Percentiles rank a stretch among this genome's conserved stretches.
These are phyloP conservation scores for Anthracocystis walkeri DNA, from an alignment of 1,284 basidiomycete genomes.

Conservation along the genomic window DNA sequence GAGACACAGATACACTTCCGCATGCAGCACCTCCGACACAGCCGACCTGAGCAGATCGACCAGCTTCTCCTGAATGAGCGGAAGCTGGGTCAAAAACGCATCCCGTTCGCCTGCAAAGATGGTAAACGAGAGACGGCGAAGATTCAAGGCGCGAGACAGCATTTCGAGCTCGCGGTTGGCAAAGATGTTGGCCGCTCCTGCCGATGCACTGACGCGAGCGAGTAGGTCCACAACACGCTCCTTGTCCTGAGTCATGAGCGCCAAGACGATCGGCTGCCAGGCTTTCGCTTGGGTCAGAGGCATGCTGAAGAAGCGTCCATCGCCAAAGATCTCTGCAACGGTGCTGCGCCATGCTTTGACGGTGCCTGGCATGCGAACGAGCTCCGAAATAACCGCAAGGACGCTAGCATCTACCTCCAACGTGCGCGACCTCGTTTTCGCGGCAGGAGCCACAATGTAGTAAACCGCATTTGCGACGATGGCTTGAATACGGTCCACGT, in stretches of 20 bases:
- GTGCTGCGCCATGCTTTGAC: slow-evolving; percentile 86
- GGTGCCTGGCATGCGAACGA: slow-evolving; percentile 82
- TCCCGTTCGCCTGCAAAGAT: slow-evolving; percentile 88
- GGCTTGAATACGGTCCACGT: slow-evolving; percentile 83
- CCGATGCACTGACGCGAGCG: slow-evolving; percentile 70
- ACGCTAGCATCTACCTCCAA: slow-evolving; percentile 72
- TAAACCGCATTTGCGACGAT: slow-evolving; percentile 86
- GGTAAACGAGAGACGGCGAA: slow-evolving; percentile 87
- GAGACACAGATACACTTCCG: slow-evolving; percentile 89
- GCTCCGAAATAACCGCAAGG: slow-evolving; percentile 76
- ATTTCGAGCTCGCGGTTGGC: slow-evolving; percentile 94
- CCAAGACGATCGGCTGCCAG: slow-evolving; percentile 84
- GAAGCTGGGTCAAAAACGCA: slow-evolving; percentile 87
- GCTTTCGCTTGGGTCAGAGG: slow-evolving; percentile 74
- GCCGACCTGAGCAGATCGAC: slow-evolving; percentile 88
- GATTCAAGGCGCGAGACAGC: slow-evolving; percentile 84
- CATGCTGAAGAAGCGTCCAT: slow-evolving; percentile 87
- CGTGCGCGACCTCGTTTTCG: slow-evolving; percentile 74
- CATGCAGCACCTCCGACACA: slow-evolving; percentile 84
- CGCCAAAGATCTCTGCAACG: slow-evolving; percentile 84
- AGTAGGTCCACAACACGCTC: slow-evolving; percentile 86
- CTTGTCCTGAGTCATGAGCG: slow-evolving; percentile 87
- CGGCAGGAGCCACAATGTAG: slow-evolving; percentile 83
- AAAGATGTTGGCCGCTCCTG: slow-evolving; percentile 94
- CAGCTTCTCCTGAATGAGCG: slow-evolving; percentile 93